phyloP scores from a whole-genome alignment of 2,329 filamentous ascomycete species.

The Dactylonectria macrodidyma region DNA sequence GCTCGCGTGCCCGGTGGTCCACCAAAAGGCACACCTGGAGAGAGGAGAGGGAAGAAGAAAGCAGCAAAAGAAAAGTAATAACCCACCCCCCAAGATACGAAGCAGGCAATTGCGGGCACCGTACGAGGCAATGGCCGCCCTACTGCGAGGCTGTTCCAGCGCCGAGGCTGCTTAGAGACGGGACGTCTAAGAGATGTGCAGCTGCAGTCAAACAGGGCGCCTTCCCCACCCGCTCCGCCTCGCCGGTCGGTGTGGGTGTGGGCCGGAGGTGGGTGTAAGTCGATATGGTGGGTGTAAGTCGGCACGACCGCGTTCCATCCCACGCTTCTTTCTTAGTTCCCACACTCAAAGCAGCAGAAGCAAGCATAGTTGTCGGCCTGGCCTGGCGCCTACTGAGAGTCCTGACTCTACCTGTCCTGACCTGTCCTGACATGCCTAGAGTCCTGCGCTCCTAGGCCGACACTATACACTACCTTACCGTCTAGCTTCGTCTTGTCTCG shows the following conservation, averaged over 20 bases:
- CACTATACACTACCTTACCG: background rate
- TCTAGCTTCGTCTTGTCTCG: background rate
- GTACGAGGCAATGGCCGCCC: background rate
- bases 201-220: background rate
- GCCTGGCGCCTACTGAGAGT: constrained; percentile 1
- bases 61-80: too few relatives aligned
- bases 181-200: background rate
- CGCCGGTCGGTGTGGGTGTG: background rate
- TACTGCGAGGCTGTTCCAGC: constrained; percentile 5
- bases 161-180: background rate
- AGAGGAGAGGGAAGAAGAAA: background rate
- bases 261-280: background rate
- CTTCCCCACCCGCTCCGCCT: constrained; percentile 5
- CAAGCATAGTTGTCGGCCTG: too few relatives aligned
- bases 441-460: background rate
- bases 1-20: background rate
- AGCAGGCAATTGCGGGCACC: background rate
- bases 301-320: background rate
- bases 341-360: background rate
- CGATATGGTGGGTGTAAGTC: constrained; percentile 5
- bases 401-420: background rate
- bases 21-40: background rate
- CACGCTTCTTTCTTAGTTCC: background rate
- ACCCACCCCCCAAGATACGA: background rate
- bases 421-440: background rate